Evolutionary conservation across 371 early-diverging fungal species (phyloP), one percentile per base, ranked within the genome.

Genomic region (Mortierella sp.): DNA sequence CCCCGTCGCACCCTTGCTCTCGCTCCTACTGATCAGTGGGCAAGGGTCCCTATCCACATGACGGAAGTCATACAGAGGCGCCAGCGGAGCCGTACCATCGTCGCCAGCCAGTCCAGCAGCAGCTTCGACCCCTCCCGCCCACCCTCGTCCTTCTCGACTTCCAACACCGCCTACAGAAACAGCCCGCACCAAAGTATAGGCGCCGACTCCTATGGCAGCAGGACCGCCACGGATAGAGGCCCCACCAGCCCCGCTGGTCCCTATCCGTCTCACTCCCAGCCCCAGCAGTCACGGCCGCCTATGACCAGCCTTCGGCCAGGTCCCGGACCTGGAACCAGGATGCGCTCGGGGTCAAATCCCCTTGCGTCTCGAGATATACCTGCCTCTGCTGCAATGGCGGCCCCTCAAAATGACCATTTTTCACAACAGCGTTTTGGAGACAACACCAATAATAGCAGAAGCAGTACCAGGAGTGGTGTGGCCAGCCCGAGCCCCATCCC

Each of bases 331-430:
- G 61, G 43, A 12, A 48, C 64, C 46, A 58, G 72, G 50, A 30
- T 72, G 41, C 62, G 72, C 21, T 72, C 72, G 31, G 67, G 72
- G 18, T 72, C 72, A 19, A 66, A 62, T 34, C 67, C 72, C 13
- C 51, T 50, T n/a, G n/a, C 41, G 14, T 50, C 49, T 30, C 58
- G 62, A 51, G 61, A 55, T 57, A 30, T 26, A 1, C 31, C 58
- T 38, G 18, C 57, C 45, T 38, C 55, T 39, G 24, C 45, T 24
- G 34, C 47, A 10, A 54, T 24, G 26, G 50, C 49, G 38, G 14
- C 50, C 21, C 27, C 53, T 14, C 18, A 12, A 39, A 43, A 21
- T 18, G 54, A 49, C 27, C 49, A 12, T 26, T 26, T 65, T 4
- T 9, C 58, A 26, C 61, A 64, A 60, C 58, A 55, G n/a, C 61